Evolutionary conservation across 2,329 filamentous ascomycete genomes (phyloP).

Genomic region (Furcasterigmium furcatum): DNA sequence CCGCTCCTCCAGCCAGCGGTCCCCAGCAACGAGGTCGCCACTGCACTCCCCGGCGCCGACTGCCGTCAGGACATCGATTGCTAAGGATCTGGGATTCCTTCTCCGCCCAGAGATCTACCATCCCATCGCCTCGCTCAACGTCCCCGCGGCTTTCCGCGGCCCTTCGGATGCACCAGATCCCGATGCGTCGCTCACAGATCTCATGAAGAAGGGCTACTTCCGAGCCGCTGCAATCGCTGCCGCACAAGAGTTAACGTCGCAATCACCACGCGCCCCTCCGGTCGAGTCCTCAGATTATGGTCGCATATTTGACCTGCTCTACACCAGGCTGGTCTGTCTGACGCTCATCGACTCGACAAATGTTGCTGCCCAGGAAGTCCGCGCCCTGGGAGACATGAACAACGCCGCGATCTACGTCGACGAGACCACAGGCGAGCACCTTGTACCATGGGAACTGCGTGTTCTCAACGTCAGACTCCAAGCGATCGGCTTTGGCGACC

Average conservation of each 20-base stretch:
- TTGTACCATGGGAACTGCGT: conserved; percentile 85
- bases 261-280: conserved; percentile 29
- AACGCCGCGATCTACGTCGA: conserved; percentile 53
- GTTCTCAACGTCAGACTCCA: conserved; percentile 81
- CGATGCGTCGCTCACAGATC: conserved; percentile 61
- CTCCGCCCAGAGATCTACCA: conserved; percentile 82
- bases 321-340: conserved; percentile 78
- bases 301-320: conserved; percentile 73
- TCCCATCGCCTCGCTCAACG: conserved; percentile 62
- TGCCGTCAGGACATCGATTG: conserved; percentile 27
- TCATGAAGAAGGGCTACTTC: conserved; percentile 74
- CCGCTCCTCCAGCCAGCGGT: conserved; percentile 10
- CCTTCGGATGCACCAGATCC: conserved; percentile 61
- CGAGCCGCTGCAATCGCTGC: conserved; percentile 71
- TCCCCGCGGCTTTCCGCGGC: conserved; percentile 65
- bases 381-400: conserved; percentile 60
- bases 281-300: conserved; percentile 53
- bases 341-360: conserved; percentile 71
- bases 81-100: conserved; percentile 77
- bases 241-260: conserved; percentile 56
- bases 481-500: conserved; percentile 81
- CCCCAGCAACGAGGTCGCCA: conserved; percentile 14
- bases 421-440: conserved; percentile 51
- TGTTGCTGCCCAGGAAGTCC: conserved; percentile 66
- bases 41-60: conserved; percentile 28